Conservation (phyloP, 148 eudicot species). For the Camellia lanceoleosa region DNA sequence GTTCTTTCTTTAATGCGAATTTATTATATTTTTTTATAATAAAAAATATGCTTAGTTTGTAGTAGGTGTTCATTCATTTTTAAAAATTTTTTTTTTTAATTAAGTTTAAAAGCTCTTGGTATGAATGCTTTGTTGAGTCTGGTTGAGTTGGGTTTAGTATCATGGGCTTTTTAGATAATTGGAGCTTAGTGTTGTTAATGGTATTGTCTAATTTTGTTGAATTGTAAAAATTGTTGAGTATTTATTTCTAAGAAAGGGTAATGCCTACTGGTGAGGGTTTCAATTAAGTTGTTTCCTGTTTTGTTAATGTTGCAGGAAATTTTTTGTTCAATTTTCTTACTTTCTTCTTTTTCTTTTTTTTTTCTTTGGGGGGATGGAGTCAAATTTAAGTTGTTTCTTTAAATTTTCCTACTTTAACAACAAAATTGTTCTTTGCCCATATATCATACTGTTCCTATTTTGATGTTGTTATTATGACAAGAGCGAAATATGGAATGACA, state of each 20-base stretch:
- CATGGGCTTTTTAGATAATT: not conserved
- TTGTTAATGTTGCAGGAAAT: not conserved
- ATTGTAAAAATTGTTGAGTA: not conserved
- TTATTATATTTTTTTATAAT: too few species aligned
- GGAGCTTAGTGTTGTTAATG: not conserved
- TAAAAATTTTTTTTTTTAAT: too few species aligned
- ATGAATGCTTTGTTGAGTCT: not conserved
- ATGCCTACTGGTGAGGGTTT: not conserved
- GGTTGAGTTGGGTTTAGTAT: not conserved
- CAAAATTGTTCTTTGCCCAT: not conserved
- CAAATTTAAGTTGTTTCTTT: not conserved
- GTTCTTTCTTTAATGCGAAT: not conserved
- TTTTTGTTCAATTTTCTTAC: not conserved
- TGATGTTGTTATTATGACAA: slow-evolving; percentile 10
- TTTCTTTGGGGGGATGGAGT: not conserved
- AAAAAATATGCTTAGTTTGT: too few species aligned
- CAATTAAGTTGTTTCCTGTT: not conserved
- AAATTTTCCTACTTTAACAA: not conserved
- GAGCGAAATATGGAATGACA: slow-evolving; percentile 63
- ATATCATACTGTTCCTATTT: slow-evolving; percentile 9
- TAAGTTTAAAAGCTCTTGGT: not conserved
- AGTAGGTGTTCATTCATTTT: too few species aligned
- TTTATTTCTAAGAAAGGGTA: not conserved
- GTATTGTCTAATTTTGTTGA: not conserved
- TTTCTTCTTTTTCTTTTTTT: not conserved